Percentiles rank a stretch among this genome's conserved stretches.
Evolutionary conservation across 208 protist species (phyloP).

Genomic region (Acanthamoeba lenticulata): DNA sequence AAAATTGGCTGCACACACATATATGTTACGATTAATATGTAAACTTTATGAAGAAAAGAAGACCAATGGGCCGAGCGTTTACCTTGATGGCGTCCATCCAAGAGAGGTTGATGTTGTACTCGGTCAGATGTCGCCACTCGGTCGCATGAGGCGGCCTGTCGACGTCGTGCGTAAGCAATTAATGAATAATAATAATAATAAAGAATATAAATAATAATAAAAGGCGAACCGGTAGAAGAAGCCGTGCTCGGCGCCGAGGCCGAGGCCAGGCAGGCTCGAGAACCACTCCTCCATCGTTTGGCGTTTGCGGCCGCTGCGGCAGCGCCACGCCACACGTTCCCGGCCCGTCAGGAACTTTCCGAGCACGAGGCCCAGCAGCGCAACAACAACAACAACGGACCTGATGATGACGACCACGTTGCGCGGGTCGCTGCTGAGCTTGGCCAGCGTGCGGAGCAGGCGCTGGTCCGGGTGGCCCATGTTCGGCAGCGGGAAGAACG

Average conservation of each 20-base stretch:
- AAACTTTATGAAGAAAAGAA: background rate
- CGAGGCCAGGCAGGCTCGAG: slow-evolving; percentile 2
- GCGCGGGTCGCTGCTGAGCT: slow-evolving; percentile 15
- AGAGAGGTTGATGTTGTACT: slow-evolving; percentile 35
- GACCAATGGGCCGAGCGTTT: background rate
- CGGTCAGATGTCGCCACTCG: slow-evolving; percentile 1
- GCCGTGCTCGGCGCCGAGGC: slow-evolving; percentile 41
- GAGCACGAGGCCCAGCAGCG: too few species aligned
- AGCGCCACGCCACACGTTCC: too few species aligned
- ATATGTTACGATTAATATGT: too few species aligned
- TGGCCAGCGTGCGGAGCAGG: slow-evolving; percentile 19
- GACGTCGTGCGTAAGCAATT: too few species aligned
- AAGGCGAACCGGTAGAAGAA: slow-evolving; percentile 14
- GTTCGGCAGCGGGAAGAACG: slow-evolving; percentile 28
- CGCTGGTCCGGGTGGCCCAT: slow-evolving; percentile 37
- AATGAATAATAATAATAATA: too few species aligned
- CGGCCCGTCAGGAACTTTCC: too few species aligned
- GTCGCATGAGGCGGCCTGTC: slow-evolving; percentile 37
- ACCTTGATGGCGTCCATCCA: slow-evolving; percentile 64
- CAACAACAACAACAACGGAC: too few species aligned
- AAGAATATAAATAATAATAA: too few species aligned
- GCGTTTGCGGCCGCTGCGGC: background rate
- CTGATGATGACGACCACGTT: slow-evolving; percentile 56
- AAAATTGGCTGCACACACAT: background rate
- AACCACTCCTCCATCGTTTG: slow-evolving; percentile 60